Evolutionary conservation across 108 stramenopile genomes (phyloP), one percentile per base, ranked within the genome.

Genomic region (Cyclotella cryptica): DNA sequence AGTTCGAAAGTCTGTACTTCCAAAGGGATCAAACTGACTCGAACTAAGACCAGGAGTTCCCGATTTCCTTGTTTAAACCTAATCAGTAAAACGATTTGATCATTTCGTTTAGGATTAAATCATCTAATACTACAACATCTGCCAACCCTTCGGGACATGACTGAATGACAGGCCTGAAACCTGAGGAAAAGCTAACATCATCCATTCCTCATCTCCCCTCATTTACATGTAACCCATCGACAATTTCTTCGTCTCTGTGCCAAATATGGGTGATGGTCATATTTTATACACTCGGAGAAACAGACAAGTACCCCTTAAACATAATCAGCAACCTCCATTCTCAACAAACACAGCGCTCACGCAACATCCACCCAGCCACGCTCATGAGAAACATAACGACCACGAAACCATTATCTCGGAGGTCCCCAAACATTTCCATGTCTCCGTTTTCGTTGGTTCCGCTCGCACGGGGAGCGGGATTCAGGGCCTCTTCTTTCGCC

Each of bases 351-450:
- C 93, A 94, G 15, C 89, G 88, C 59, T 92, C 90, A 27, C 91
- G 87, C 46, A 94, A 62, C 66, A 94, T 87, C 91, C 91, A 94
- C 28, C 83, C 69, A 19, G 89, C 91, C 22, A 94, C 80, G 42
- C 90, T 88, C 68, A 94, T 76, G 24, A 94, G 83, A 60, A 94
- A 94, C 91, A 94, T 94, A 21, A 87, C 84, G 7, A 91, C 90
- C 8, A 92, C 93, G 35, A 88, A 84, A 0, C 90, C 90, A 65
- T 89, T 82, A 47, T 94, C 93, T 45, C 74, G 76, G 75, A 94
- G 74, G 66, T 94, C 80, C 51, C 92, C 92, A 40, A 94, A 78
- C 45, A 92, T 83, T 47, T 90, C 91, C 88, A 94, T 88, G 45
- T 88, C 87, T 13, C 84, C 85, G 51, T 81, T 78, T 46, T 88